These are phyloP conservation scores for Phallus indusiatus DNA, from an alignment of 768 basidiomycete genomes.

Conservation along the genomic window DNA sequence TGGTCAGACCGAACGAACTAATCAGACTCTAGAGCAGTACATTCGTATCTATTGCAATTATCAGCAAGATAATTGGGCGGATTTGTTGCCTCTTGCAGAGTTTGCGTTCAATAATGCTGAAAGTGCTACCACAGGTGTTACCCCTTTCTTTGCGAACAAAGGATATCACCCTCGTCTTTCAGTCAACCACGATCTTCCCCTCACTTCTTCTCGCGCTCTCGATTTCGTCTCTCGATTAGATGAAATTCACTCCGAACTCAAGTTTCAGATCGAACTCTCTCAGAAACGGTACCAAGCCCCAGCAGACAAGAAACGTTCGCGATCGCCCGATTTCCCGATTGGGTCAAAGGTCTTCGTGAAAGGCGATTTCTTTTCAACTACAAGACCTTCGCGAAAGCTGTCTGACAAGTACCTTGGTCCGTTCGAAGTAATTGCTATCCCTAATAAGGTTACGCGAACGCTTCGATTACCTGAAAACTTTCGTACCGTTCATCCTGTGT, in stretches of 20 bases:
- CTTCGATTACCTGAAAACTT: conserved; percentile 4
- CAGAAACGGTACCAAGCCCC: background rate
- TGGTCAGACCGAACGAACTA: conserved; percentile 31
- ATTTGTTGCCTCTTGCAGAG: conserved; percentile 23
- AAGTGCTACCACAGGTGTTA: conserved; percentile 19
- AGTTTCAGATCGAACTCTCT: background rate
- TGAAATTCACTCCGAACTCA: background rate
- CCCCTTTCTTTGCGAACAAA: conserved; percentile 25
- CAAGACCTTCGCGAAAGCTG: background rate
- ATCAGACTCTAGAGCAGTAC: conserved; percentile 32
- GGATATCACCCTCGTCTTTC: conserved; percentile 17
- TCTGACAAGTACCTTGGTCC: background rate
- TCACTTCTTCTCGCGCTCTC: background rate
- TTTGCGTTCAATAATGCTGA: conserved; percentile 27
- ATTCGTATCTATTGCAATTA: conserved; percentile 25
- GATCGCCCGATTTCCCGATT: background rate
- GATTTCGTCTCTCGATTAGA: background rate
- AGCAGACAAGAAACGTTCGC: too few species aligned
- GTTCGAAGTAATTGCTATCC: background rate
- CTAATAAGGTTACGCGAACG: background rate
- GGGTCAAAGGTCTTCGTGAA: background rate
- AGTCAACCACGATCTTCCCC: background rate
- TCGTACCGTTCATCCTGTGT: too few species aligned
- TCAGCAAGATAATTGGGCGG: conserved; percentile 26
- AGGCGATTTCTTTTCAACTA: background rate